Base-by-base conservation (phyloP, 257 asterid species). In the Thymus mandschuricus region DNA sequence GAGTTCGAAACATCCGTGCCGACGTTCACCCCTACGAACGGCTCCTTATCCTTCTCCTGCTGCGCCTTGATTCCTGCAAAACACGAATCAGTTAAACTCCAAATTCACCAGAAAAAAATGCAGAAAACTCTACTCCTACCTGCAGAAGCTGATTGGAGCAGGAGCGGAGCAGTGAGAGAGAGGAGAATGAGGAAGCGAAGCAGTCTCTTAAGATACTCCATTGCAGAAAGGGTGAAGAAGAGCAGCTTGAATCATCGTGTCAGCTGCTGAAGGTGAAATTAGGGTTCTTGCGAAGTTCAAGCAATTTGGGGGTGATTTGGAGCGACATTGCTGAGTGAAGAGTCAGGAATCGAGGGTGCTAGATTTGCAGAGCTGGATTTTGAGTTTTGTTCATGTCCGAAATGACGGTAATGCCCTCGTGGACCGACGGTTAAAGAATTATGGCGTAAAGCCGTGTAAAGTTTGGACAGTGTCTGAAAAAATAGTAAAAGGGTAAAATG, bases 1-100 rank as follows among this genome's bases (percentile, higher is more conserved):
- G 81, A 75, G 78, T 89, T 87, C 2, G 98, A 83, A 38, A 92
- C 90, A 71, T 92, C 99, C 8, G 96, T 92, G 73, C 99, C 98
- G 29, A 95, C 80, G 85, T 89, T 95, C 69, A 95, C 96, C 34
- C 99, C 99, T 33, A 95, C 97, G 70, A 80, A 88, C 0, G 98
- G 96, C 76, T 84, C 92, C 73, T 74, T 83, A 6, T 78, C 81
- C 51, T 74, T 83, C 8, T 78, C 81, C 51, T 66, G 87, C 82
- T 87, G 95, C 13, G 72, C 91, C 71, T 80, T 83, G 52, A 81
- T 73, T 56, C 66, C 96, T 88, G 92, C 86, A 72, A 50, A 80
- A 71, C 30, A 71, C 30, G 63, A 35, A 31, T 57, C 30, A 44
- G 33, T 56, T 67, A 15, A 2, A 50, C 4, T 3, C 61, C 71